Percentiles rank a stretch among this genome's conserved stretches.
These are phyloP conservation scores for Phytopythium chamaehyphon DNA, from an alignment of 352 stramenopile genomes.

Conservation along the genomic window DNA sequence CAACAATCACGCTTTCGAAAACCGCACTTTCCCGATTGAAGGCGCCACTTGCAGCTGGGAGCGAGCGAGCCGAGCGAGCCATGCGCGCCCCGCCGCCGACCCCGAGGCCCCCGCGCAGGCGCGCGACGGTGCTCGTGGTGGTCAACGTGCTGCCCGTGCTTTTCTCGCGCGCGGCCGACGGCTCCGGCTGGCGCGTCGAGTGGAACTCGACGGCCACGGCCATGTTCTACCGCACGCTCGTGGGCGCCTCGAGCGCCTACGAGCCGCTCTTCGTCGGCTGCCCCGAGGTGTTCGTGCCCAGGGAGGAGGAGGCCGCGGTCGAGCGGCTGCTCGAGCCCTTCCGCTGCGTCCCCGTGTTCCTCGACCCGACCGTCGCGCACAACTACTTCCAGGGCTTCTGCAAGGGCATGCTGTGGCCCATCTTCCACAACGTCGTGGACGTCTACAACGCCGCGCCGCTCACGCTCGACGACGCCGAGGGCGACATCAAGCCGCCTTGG, in stretches of 20 bases:
- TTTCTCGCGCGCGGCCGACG: constrained; percentile 46
- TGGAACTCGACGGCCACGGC: constrained; percentile 71
- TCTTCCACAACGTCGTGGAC: constrained; percentile 97
- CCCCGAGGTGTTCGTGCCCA: constrained; percentile 65
- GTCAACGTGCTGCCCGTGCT: constrained; percentile 77
- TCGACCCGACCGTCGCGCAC: constrained; percentile 83
- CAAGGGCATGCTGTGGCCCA: constrained; percentile 97
- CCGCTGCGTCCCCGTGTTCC: constrained; percentile 95
- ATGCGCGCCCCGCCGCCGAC: too few species aligned
- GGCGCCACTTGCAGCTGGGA: too few species aligned
- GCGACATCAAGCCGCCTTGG: background rate
- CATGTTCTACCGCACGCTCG: constrained; percentile 76
- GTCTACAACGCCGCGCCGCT: constrained; percentile 90
- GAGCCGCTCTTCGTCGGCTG: constrained; percentile 68
- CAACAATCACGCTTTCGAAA: constrained; percentile 1
- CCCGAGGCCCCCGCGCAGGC: constrained; percentile 1
- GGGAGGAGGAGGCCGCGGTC: constrained; percentile 53
- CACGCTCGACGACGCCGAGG: constrained; percentile 45
- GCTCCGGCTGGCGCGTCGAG: constrained; percentile 50
- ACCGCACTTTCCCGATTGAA: background rate
- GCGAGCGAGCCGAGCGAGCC: too few species aligned
- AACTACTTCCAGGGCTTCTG: constrained; percentile 93
- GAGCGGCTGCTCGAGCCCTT: constrained; percentile 82
- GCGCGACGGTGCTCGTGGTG: constrained; percentile 70
- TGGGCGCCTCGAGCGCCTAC: constrained; percentile 44